Evolutionary conservation across 2,329 filamentous ascomycete species (phyloP).

Genomic region (Fusarium temperatum): DNA sequence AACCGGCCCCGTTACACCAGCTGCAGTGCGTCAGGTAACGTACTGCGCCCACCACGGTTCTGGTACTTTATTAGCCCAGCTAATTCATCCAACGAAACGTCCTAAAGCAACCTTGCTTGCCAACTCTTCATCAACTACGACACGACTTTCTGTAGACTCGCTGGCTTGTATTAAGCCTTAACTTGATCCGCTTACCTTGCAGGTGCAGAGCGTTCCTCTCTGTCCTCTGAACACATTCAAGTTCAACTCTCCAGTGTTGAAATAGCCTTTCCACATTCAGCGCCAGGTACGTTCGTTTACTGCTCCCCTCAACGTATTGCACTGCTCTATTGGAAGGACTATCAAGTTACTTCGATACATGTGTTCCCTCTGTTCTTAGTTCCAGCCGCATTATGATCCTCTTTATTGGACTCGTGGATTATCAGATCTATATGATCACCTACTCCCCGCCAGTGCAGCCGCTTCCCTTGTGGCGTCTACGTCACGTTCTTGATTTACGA

Average conservation of each 20-base stretch:
- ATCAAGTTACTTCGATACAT: background rate
- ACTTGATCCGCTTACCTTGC: constrained; percentile 6
- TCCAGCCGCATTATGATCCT: background rate
- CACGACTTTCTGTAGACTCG: constrained; percentile 26
- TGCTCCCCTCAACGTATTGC: constrained; percentile 1
- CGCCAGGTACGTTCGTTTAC: constrained; percentile 24
- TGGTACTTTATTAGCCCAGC: background rate
- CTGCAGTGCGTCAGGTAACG: background rate
- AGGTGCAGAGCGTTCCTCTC: background rate
- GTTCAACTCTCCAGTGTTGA: background rate
- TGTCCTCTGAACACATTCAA: background rate
- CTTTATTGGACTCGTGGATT: background rate
- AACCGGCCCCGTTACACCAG: constrained; percentile 8
- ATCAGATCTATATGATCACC: constrained; percentile 2
- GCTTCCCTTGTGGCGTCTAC: constrained; percentile 32
- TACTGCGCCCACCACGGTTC: constrained; percentile 1
- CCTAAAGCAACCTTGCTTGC: constrained; percentile 9
- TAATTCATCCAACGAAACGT: constrained; percentile 20
- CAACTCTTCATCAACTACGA: constrained; percentile 35
- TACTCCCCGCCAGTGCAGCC: constrained; percentile 21
- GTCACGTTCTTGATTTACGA: constrained; percentile 34
- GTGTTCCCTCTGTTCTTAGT: background rate
- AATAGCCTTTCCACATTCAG: constrained; percentile 3
- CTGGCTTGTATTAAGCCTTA: constrained; percentile 8
- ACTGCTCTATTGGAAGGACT: background rate